Evolutionary conservation across 108 stramenopile genomes (phyloP).

Genomic region (Bacterosira constricta): DNA sequence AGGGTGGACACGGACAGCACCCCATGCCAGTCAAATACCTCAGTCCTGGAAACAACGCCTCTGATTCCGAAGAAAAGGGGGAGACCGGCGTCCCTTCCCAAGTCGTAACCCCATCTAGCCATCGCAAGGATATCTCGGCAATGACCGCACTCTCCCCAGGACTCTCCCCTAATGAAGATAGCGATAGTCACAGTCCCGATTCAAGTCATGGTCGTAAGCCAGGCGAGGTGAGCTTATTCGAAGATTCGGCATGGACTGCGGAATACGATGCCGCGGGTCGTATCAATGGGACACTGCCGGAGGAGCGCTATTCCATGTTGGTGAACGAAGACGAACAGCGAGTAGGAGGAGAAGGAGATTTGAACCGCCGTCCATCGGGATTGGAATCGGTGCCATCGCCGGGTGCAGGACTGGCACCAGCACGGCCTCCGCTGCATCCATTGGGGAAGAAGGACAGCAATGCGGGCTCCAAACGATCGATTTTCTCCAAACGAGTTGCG

Average conservation of each 20-base stretch:
- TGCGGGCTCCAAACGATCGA: neutral
- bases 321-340: conserved; percentile 19
- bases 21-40: too few relatives aligned
- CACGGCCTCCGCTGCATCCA: neutral
- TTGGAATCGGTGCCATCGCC: neutral
- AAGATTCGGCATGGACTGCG: conserved; percentile 39
- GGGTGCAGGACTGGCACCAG: neutral
- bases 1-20: too few relatives aligned
- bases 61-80: neutral
- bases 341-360: neutral
- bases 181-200: conserved; percentile 2
- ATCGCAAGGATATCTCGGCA: neutral
- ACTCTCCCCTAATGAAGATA: neutral
- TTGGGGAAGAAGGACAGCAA: neutral
- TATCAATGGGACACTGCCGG: conserved; percentile 36
- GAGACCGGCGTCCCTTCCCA: neutral
- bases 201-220: conserved; percentile 12
- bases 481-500: neutral
- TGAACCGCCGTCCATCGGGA: neutral
- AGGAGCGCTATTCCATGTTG: conserved; percentile 27
- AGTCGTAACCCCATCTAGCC: neutral
- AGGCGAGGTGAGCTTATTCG: conserved; percentile 26
- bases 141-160: neutral
- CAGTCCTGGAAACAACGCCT: too few relatives aligned
- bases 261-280: conserved; percentile 40